These are phyloP conservation scores for Thelonectria blattea DNA, from an alignment of 2,329 filamentous ascomycete genomes.

Conservation along the genomic window DNA sequence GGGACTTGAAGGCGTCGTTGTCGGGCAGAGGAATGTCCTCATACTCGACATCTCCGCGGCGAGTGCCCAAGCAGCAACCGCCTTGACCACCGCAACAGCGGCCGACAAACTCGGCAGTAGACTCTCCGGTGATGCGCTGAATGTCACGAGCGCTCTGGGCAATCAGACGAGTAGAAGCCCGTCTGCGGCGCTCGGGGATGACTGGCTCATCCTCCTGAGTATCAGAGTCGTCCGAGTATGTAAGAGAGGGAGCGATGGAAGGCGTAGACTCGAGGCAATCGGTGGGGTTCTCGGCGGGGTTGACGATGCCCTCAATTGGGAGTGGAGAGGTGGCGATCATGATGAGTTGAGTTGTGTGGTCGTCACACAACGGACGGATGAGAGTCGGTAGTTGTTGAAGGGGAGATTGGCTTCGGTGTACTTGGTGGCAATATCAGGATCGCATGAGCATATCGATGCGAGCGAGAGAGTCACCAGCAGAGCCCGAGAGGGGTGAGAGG, in stretches of 20 bases:
- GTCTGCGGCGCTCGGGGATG: slow-evolving; percentile 58
- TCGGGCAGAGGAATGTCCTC: slow-evolving; percentile 68
- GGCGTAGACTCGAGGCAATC: slow-evolving; percentile 54
- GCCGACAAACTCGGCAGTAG: slow-evolving; percentile 65
- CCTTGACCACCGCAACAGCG: slow-evolving; percentile 67
- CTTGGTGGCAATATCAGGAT: slow-evolving; percentile 33
- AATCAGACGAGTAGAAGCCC: slow-evolving; percentile 73
- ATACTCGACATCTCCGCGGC: slow-evolving; percentile 55
- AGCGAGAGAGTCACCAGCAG: slow-evolving; percentile 10
- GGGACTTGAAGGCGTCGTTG: slow-evolving; percentile 82
- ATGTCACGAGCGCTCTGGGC: slow-evolving; percentile 68
- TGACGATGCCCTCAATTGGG: slow-evolving; percentile 43
- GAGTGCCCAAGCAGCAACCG: slow-evolving; percentile 62
- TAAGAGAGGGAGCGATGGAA: slow-evolving; percentile 66
- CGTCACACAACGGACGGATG: slow-evolving; percentile 19
- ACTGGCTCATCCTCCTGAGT: slow-evolving; percentile 59
- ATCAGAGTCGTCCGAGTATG: slow-evolving; percentile 68
- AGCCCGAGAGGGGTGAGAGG: slow-evolving; percentile 8
- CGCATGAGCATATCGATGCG: slow-evolving; percentile 33
- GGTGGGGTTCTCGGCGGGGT: slow-evolving; percentile 48
- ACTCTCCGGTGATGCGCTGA: slow-evolving; percentile 68
- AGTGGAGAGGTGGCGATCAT: slow-evolving; percentile 40
- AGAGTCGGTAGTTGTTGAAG: slow-evolving; percentile 9
- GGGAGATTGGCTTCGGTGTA: neutral
- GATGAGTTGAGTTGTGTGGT: slow-evolving; percentile 27